A percentile compares a stretch with the other conserved stretches of the same genome.
These are phyloP conservation scores for Mortierella sp. DNA, from an alignment of 371 early-diverging fungal species.

Conservation along the genomic window DNA sequence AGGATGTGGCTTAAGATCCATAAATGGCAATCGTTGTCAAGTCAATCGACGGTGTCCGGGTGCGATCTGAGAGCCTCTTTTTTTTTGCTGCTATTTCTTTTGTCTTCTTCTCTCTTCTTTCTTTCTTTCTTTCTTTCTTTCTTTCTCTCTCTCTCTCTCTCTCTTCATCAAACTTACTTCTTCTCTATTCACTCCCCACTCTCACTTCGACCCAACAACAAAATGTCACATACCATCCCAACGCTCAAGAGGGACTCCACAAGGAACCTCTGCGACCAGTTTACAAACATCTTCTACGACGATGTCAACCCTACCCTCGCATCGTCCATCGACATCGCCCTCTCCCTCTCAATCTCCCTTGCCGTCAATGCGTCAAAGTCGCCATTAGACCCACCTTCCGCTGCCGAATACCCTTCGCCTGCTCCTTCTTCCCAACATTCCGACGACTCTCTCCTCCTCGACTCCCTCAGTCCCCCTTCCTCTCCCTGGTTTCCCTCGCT, in stretches of 20 bases:
- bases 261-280: constrained; percentile 37
- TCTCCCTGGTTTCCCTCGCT: constrained; percentile 40
- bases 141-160: background rate
- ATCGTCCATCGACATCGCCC: background rate
- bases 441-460: constrained; percentile 29
- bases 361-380: constrained; percentile 1
- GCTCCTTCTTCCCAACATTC: constrained; percentile 33
- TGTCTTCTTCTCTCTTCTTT: background rate
- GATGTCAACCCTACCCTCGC: background rate
- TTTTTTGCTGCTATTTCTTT: background rate
- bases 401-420: constrained; percentile 15
- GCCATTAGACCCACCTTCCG: background rate
- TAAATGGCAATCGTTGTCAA: background rate
- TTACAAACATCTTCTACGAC: constrained; percentile 28
- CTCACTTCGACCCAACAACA: background rate
- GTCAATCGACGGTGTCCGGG: constrained; percentile 1
- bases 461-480: constrained; percentile 32
- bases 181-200: background rate
- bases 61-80: background rate
- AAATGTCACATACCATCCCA: background rate
- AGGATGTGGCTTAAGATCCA: background rate
- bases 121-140: background rate
- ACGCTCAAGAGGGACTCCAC: constrained; percentile 31
- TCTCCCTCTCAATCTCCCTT: constrained; percentile 6
- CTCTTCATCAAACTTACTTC: background rate